Evolutionary conservation across 2,329 filamentous ascomycete genomes (phyloP).

Genomic region (Fusarium brachygibbosum): DNA sequence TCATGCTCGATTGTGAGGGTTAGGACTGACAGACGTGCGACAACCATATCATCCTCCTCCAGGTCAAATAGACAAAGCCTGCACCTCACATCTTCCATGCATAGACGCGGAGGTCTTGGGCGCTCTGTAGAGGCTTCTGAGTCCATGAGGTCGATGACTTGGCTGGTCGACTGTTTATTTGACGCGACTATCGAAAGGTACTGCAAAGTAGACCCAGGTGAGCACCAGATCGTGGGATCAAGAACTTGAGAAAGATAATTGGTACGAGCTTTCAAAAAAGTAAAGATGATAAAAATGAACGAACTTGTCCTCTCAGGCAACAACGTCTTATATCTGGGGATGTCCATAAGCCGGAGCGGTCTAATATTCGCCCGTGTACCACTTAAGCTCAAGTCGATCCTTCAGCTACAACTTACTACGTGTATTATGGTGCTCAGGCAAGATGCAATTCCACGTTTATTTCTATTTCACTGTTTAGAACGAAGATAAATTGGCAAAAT

Average conservation of each 20-base stretch:
- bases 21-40: background rate
- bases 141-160: too few species aligned
- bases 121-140: fast-evolving
- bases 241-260: background rate
- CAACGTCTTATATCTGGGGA: background rate
- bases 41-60: background rate
- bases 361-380: background rate
- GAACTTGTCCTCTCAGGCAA: background rate
- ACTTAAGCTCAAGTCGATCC: too few species aligned
- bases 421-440: too few species aligned
- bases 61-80: background rate
- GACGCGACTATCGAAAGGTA: background rate
- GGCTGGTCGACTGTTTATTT: too few species aligned
- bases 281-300: too few species aligned
- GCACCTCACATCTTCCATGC: background rate
- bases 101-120: background rate
- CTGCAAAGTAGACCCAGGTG: fast-evolving
- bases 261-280: too few species aligned
- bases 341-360: background rate
- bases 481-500: too few species aligned
- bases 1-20: background rate
- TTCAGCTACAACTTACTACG: too few species aligned
- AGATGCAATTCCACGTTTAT: too few species aligned
- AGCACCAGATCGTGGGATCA: background rate
- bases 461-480: too few species aligned